These are phyloP conservation scores for Phytomonas serpens DNA, from an alignment of 208 protist genomes.

Conservation along the genomic window DNA sequence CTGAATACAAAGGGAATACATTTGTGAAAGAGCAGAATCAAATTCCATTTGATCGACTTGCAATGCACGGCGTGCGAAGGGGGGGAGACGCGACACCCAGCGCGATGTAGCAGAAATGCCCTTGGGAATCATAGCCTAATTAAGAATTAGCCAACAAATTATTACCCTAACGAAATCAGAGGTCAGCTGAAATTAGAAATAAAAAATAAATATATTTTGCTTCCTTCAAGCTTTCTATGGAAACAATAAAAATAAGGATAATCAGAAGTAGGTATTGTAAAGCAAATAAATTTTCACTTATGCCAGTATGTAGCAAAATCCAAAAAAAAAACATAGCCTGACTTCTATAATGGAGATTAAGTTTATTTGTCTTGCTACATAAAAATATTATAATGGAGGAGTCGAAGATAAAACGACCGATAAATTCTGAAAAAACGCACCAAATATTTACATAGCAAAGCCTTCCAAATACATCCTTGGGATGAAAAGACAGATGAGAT, in stretches of 20 bases:
- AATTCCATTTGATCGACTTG: slow-evolving; percentile 90
- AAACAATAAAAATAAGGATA: slow-evolving; percentile 4
- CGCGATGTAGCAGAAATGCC: slow-evolving; percentile 31
- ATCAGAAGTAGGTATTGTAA: slow-evolving; percentile 3
- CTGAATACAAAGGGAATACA: slow-evolving; percentile 76
- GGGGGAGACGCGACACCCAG: slow-evolving; percentile 59
- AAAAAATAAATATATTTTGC: slow-evolving; percentile 10
- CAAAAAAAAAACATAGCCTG: slow-evolving; percentile 14
- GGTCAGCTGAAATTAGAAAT: neutral
- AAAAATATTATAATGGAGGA: slow-evolving; percentile 9
- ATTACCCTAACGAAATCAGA: slow-evolving; percentile 7
- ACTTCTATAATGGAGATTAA: neutral
- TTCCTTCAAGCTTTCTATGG: slow-evolving; percentile 4
- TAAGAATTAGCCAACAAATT: slow-evolving; percentile 7
- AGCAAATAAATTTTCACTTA: slow-evolving; percentile 13
- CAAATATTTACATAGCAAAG: slow-evolving; percentile 3
- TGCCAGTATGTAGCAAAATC: slow-evolving; percentile 3
- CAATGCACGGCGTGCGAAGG: slow-evolving; percentile 72
- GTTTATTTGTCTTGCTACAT: neutral
- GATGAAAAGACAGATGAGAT: slow-evolving; percentile 7
- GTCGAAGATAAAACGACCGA: slow-evolving; percentile 9
- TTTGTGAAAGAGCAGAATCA: slow-evolving; percentile 87
- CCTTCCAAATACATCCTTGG: neutral
- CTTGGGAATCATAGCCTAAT: slow-evolving; percentile 13
- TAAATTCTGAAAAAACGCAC: slow-evolving; percentile 9